Evolutionary conservation across 75 land plant genomes (phyloP).

Genomic region (Gnetum montanum): DNA sequence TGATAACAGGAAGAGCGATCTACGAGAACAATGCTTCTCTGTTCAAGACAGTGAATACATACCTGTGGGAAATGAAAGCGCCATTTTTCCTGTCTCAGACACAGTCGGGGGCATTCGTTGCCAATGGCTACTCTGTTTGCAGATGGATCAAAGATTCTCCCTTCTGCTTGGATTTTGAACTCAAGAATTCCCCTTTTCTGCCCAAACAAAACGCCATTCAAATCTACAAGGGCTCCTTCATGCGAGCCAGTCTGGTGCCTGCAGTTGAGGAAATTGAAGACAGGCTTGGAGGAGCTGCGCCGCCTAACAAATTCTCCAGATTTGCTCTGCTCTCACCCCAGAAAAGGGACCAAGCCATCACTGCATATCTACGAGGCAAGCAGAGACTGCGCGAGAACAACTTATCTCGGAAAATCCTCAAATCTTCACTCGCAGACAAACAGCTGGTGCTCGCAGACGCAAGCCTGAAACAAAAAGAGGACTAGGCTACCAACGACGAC

Average conservation of each 20-base stretch:
- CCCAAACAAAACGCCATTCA: constrained; percentile 73
- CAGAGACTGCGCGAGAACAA: constrained; percentile 55
- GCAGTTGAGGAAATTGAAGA: constrained; percentile 68
- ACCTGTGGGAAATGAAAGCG: constrained; percentile 91
- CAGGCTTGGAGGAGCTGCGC: constrained; percentile 47
- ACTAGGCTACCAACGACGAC: too few species aligned
- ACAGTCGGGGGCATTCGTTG: constrained; percentile 50
- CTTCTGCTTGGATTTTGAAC: constrained; percentile 77
- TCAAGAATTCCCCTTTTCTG: constrained; percentile 43
- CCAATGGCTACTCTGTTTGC: constrained; percentile 73
- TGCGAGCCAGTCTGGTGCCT: constrained; percentile 68
- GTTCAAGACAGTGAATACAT: constrained; percentile 67
- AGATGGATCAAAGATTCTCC: constrained; percentile 94
- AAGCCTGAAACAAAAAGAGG: too few species aligned
- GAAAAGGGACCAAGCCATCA: constrained; percentile 49
- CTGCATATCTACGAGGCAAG: constrained; percentile 53
- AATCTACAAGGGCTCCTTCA: constrained; percentile 64
- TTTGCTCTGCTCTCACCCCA: constrained; percentile 58
- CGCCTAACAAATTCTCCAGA: constrained; percentile 73
- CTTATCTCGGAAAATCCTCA: too few species aligned
- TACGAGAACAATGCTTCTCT: constrained; percentile 53
- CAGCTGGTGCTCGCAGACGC: too few species aligned
- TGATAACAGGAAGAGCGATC: constrained; percentile 56
- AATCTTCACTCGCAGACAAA: too few species aligned
- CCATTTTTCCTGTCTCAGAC: constrained; percentile 75